Evolutionary conservation across 192 early-diverging fungal species (phyloP).

Genomic region (Backusella liffmaniae): DNA sequence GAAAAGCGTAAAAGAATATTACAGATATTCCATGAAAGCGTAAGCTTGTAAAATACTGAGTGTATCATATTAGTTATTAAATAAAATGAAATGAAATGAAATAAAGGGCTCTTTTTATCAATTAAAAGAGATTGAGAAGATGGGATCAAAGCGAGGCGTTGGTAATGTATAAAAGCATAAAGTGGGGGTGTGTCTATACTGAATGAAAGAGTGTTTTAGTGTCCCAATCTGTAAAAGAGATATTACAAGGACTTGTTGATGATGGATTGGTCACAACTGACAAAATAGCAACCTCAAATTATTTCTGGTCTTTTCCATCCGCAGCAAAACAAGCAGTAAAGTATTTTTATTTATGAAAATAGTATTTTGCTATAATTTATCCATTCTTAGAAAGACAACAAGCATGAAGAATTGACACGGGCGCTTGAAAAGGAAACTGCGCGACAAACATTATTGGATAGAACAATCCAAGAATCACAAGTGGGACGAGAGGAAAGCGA

Average conservation of each 20-base stretch:
- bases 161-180: constrained; percentile 38
- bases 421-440: neutral
- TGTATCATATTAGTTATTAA: too few species aligned
- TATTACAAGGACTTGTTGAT: constrained; percentile 78
- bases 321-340: constrained; percentile 53
- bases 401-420: neutral
- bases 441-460: constrained; percentile 39
- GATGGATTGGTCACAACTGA: constrained; percentile 77
- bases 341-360: neutral
- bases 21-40: constrained; percentile 52
- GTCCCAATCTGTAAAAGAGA: constrained; percentile 77
- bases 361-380: neutral
- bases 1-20: constrained; percentile 52
- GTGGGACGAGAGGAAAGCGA: constrained; percentile 43
- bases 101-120: constrained; percentile 64
- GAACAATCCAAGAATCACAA: constrained; percentile 49
- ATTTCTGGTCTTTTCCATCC: constrained; percentile 89
- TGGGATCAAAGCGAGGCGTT: constrained; percentile 84
- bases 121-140: constrained; percentile 83
- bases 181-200: neutral
- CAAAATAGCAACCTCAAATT: constrained; percentile 90
- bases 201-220: constrained; percentile 42
- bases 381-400: neutral
- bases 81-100: neutral
- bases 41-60: neutral